Evolutionary conservation across 1,284 basidiomycete genomes (phyloP), one percentile per base, ranked within the genome.

Genomic region (Spongispora temasekensis): DNA sequence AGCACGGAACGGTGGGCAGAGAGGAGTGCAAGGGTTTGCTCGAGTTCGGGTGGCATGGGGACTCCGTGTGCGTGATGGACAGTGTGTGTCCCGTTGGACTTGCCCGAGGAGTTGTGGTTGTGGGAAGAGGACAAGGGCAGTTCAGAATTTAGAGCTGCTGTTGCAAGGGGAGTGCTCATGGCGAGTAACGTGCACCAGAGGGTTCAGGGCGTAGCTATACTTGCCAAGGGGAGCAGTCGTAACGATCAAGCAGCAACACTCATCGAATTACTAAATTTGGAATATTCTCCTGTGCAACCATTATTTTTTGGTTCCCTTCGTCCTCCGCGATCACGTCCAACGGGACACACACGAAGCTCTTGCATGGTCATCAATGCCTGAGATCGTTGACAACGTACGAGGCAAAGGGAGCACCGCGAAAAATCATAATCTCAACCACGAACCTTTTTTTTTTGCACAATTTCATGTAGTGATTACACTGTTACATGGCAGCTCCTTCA

Each of bases 1-100:
- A 93, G 84, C 4, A 97, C 94, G 40, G 92, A 89, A 51, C 91
- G 86, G 73, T 96, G 90, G 4, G 90, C 83, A 0, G 92, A 88
- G 44, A 97, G 81, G 58, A 91, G 78, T 0, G 87, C 70, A 5
- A 96, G 82, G 0, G 89, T 95, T 63, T 89, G 84, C 71, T 95
- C 93, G 59, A 90, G 81, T 68, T 90, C 87, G 25, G 90, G 87
- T 7, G 90, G 83, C 68, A 87, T 83, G 2, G 59, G 37, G 2
- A 58, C n/a, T n/a, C n/a, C n/a, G n/a, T 23, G 58, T 71, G 68
- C 9, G 53, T 56, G 61, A 60, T 9, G 17, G n/a, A n/a, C n/a
- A n/a, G 63, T 35, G 21, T 69, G 67, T 5, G 71, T 58, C 9
- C 57, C 63, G 9, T n/a, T n/a, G n/a, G n/a, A n/a, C n/a, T n/a